Conservation (phyloP, 768 basidiomycete genomes). For the Exsudoporus frostii region DNA sequence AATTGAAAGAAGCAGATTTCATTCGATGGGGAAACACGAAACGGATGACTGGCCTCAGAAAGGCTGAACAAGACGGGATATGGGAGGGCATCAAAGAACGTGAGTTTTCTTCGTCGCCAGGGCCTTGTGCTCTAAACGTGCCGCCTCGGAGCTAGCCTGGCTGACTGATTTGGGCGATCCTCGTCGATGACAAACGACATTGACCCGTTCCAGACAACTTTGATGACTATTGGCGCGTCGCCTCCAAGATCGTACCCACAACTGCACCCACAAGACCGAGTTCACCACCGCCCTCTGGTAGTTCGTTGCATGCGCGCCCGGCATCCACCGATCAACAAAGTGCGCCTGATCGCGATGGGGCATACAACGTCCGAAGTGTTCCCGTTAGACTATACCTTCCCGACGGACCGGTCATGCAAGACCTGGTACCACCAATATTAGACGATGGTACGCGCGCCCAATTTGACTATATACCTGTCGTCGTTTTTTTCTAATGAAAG, state of each 20-base stretch:
- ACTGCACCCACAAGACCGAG: slow-evolving; percentile 58
- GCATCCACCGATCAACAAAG: slow-evolving; percentile 58
- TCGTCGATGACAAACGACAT: slow-evolving; percentile 10
- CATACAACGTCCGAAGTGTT: slow-evolving; percentile 82
- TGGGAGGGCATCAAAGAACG: slow-evolving; percentile 97
- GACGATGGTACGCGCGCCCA: slow-evolving; percentile 61
- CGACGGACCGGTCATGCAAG: slow-evolving; percentile 88
- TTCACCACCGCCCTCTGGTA: slow-evolving; percentile 51
- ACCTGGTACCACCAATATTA: slow-evolving; percentile 74
- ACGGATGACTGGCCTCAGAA: slow-evolving; percentile 85
- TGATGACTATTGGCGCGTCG: slow-evolving; percentile 92
- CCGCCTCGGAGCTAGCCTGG: slow-evolving; percentile 16
- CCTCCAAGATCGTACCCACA: slow-evolving; percentile 87
- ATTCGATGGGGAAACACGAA: slow-evolving; percentile 96
- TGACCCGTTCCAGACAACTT: slow-evolving; percentile 72
- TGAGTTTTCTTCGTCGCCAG: slow-evolving; percentile 42
- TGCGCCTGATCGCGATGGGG: slow-evolving; percentile 69
- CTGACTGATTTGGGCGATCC: slow-evolving; percentile 20
- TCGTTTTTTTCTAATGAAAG: slow-evolving; percentile 1
- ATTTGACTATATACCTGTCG: neutral
- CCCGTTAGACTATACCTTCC: slow-evolving; percentile 88
- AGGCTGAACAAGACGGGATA: slow-evolving; percentile 90
- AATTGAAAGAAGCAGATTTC: slow-evolving; percentile 95
- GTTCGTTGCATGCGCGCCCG: slow-evolving; percentile 62
- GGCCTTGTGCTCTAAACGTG: slow-evolving; percentile 20